Evolutionary conservation across 1,284 basidiomycete genomes (phyloP).

Genomic region (Xerocomus amazonicus): DNA sequence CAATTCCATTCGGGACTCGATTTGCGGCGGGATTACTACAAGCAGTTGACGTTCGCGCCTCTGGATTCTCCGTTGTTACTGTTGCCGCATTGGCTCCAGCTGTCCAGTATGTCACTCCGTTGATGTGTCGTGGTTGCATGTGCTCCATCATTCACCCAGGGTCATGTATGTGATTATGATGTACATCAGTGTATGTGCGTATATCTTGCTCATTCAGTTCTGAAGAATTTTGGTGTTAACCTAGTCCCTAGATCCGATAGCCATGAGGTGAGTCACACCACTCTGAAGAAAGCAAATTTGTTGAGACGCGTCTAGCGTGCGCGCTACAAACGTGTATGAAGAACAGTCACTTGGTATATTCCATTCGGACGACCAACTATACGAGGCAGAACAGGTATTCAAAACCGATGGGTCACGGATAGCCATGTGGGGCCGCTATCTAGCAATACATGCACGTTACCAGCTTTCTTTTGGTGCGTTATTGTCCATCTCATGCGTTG

Average conservation of each 20-base stretch:
- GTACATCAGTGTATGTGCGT: constrained; percentile 75
- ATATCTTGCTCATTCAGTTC: constrained; percentile 1
- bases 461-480: constrained; percentile 82
- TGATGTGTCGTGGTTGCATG: not conserved
- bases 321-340: constrained; percentile 99
- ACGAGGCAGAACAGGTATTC: constrained; percentile 48
- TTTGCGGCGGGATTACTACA: constrained; percentile 68
- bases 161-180: constrained; percentile 89
- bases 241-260: constrained; percentile 56
- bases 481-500: not conserved
- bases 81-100: constrained; percentile 76
- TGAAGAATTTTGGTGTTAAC: constrained; percentile 5
- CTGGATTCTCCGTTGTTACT: constrained; percentile 80
- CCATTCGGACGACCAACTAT: constrained; percentile 45
- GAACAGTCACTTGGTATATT: constrained; percentile 83
- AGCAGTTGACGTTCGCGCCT: constrained; percentile 79
- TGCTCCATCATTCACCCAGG: constrained; percentile 36
- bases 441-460: constrained; percentile 75
- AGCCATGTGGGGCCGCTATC: constrained; percentile 71
- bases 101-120: constrained; percentile 60
- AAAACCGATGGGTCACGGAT: constrained; percentile 46
- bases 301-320: constrained; percentile 53
- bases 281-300: not conserved
- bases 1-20: constrained; percentile 67
- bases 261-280: constrained; percentile 54